Evolutionary conservation across 345 rosid genomes (phyloP).

Genomic region (Carallia pectinifolia): DNA sequence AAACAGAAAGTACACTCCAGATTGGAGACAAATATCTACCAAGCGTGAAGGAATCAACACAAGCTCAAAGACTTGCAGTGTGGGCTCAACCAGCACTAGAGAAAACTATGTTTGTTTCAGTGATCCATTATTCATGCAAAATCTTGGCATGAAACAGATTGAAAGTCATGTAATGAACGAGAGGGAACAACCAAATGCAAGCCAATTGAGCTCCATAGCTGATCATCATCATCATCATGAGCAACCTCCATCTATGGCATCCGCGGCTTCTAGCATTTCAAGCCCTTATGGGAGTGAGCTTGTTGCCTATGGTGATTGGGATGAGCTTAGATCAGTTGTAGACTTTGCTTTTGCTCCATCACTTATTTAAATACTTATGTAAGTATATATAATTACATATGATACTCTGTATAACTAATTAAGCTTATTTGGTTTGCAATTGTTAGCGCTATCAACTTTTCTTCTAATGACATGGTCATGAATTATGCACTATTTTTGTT

Average conservation of each 20-base stretch:
- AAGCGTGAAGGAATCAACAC: slow-evolving; percentile 27
- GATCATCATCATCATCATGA: slow-evolving; percentile 3
- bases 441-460: too few relatives aligned
- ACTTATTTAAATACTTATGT: slow-evolving; percentile 17
- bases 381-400: too few relatives aligned
- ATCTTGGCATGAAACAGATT: slow-evolving; percentile 24
- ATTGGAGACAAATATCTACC: slow-evolving; percentile 52
- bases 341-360: slow-evolving; percentile 56
- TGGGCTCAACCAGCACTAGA: slow-evolving; percentile 17
- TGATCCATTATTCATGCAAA: slow-evolving; percentile 25
- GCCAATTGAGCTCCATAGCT: slow-evolving; percentile 5
- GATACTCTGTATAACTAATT: too few relatives aligned
- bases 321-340: slow-evolving; percentile 70
- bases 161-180: slow-evolving; percentile 10
- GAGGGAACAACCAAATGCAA: slow-evolving; percentile 14
- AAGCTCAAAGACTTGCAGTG: slow-evolving; percentile 25
- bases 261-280: slow-evolving; percentile 34
- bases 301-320: slow-evolving; percentile 51
- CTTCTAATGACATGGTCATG: too few relatives aligned
- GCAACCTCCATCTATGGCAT: slow-evolving; percentile 31
- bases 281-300: slow-evolving; percentile 27
- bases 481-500: too few relatives aligned
- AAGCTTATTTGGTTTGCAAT: too few relatives aligned
- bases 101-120: slow-evolving; percentile 52
- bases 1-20: slow-evolving; percentile 47